phyloP scores from a whole-genome alignment of 164 flowering plant species.

The Nymphaea thermarum region DNA sequence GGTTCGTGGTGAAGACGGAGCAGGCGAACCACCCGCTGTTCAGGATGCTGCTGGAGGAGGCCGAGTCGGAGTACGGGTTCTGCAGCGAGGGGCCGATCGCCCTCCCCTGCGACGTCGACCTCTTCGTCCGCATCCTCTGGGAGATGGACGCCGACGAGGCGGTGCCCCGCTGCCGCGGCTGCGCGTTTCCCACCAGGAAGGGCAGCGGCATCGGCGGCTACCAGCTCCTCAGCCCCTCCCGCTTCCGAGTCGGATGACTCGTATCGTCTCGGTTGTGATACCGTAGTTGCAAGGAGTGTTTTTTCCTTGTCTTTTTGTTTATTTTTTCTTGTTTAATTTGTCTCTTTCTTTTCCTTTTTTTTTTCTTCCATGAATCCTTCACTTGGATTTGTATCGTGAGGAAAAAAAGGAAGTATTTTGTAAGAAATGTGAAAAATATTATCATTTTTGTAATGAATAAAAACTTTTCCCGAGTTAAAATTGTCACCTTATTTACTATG shows the following conservation, averaged over 20 bases:
- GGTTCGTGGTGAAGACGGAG: slow-evolving; percentile 37
- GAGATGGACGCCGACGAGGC: slow-evolving; percentile 28
- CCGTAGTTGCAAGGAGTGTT: no score
- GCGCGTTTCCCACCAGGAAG: slow-evolving; percentile 6
- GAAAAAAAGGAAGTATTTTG: no score
- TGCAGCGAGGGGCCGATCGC: slow-evolving; percentile 32
- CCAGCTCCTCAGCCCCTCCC: slow-evolving; percentile 29
- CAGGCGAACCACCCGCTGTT: slow-evolving; percentile 49
- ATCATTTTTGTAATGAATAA: no score
- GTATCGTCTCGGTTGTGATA: background rate
- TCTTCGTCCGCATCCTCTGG: slow-evolving; percentile 28
- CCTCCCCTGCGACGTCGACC: slow-evolving; percentile 43
- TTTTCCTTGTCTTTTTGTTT: no score
- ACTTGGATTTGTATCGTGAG: no score
- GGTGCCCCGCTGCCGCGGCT: slow-evolving; percentile 8
- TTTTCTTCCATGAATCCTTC: no score
- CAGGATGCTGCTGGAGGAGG: slow-evolving; percentile 45
- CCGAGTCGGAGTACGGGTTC: slow-evolving; percentile 46
- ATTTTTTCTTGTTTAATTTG: no score
- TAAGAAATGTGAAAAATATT: no score
- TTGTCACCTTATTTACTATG: no score
- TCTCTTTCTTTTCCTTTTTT: no score
- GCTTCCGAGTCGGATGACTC: background rate
- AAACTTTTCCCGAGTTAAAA: no score
- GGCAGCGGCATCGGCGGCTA: slow-evolving; percentile 11